A percentile compares a stretch with the other conserved stretches of the same genome.
Conservation (phyloP, 768 basidiomycete species). For the Tulasnella sp. region DNA sequence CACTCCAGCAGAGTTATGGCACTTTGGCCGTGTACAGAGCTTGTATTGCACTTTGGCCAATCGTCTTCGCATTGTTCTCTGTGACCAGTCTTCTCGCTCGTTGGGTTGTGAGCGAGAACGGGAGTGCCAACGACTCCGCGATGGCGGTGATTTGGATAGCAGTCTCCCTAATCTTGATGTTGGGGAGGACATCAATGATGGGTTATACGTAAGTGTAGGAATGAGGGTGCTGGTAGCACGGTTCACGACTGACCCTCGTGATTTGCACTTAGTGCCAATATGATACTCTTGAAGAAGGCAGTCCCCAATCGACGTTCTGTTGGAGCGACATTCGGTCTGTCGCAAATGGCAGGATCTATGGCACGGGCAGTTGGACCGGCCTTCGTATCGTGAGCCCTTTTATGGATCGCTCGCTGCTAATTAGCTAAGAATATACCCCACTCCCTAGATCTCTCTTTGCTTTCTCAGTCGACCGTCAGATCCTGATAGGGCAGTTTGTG, state of each 20-base stretch:
- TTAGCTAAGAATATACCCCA: not conserved
- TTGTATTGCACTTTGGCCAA: conserved; percentile 19
- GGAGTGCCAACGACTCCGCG: not conserved
- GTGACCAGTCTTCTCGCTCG: conserved; percentile 17
- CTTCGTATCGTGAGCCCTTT: not conserved
- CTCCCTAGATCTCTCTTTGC: not conserved
- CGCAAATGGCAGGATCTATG: not conserved
- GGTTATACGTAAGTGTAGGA: conserved; percentile 1
- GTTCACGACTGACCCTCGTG: too few species aligned
- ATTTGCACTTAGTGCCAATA: not conserved
- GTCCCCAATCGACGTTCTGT: not conserved
- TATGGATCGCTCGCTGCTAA: not conserved
- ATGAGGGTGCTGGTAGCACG: not conserved
- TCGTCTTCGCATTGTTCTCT: conserved; percentile 17
- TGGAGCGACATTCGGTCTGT: conserved; percentile 6
- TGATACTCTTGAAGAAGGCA: not conserved
- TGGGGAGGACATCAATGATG: not conserved
- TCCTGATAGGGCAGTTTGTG: not conserved
- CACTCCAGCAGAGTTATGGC: conserved; percentile 17
- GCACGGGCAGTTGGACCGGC: conserved; percentile 5
- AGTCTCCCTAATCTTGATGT: conserved; percentile 7
- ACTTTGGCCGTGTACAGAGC: conserved; percentile 16
- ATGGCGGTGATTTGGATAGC: conserved; percentile 1
- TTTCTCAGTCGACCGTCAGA: not conserved
- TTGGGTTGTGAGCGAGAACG: not conserved